A percentile compares a stretch with the other conserved stretches of the same genome.
phyloP scores from a whole-genome alignment of 148 eudicot genomes.

The Spergularia marina region DNA sequence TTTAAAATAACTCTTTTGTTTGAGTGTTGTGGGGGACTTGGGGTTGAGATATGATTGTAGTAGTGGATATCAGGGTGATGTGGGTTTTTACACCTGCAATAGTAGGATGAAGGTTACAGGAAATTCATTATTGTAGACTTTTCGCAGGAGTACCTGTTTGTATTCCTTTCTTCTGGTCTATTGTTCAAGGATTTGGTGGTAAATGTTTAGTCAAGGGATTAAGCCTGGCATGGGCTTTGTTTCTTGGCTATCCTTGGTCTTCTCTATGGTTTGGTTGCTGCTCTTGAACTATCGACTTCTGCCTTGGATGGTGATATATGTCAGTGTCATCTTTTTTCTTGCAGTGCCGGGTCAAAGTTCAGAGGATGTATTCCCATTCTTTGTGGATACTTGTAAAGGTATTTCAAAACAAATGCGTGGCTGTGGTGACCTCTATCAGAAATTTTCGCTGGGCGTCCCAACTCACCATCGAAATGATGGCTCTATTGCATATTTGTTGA shows the following conservation, averaged over 20 bases:
- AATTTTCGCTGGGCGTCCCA: constrained; percentile 46
- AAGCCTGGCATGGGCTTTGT: background rate
- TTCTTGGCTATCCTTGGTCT: constrained; percentile 2
- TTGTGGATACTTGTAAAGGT: constrained; percentile 31
- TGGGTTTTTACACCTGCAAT: background rate
- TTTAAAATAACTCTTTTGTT: background rate
- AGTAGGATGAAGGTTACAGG: background rate
- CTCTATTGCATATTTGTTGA: constrained; percentile 62
- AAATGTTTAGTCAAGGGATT: background rate
- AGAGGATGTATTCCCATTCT: constrained; percentile 47
- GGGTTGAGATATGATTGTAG: background rate
- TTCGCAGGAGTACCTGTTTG: background rate
- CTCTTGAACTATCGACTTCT: background rate
- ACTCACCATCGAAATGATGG: constrained; percentile 63
- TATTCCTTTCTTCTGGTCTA: background rate
- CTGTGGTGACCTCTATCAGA: constrained; percentile 27
- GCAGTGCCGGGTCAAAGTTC: constrained; percentile 38
- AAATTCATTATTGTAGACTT: background rate
- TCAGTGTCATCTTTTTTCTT: constrained; percentile 7
- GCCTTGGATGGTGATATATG: background rate
- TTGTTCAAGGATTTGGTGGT: background rate
- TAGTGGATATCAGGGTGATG: background rate
- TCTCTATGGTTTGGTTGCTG: constrained; percentile 6
- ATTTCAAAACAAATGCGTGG: constrained; percentile 21
- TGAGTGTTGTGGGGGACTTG: background rate